Base-by-base conservation (phyloP, 1,139 yeast species). In the Magnusiomyces fungicola region DNA sequence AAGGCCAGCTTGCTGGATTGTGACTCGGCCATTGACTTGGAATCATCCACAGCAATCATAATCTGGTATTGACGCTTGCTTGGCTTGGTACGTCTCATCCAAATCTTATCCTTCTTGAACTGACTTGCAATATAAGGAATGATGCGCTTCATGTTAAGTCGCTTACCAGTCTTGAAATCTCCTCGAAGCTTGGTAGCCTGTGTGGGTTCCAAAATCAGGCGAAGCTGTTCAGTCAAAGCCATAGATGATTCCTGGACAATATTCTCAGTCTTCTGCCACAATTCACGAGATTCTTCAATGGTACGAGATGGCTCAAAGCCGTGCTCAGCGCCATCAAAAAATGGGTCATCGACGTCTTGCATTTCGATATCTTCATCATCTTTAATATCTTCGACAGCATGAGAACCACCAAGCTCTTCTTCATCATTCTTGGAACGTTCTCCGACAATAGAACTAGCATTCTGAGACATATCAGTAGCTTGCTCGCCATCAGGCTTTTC, bases 121-220 rank as follows among this genome's bases (percentile, higher is more conserved):
- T 90, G 96, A 45, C 96, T 86, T 1, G 99, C 98, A 72, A 94
- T 92, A 68, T 92, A 94, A 14, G 98, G 96, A 61, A 94, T 92
- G 58, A 94, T 94, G 58, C 97, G 76, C 74, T 90, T 92, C 97
- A 94, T 90, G 68, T 94, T 94, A 62, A 94, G 76, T 57, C 98
- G 76, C 67, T 94, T 94, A 66, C 99, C 99, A 1, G 97, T 90
- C 68, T 90, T 89, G 69, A 88, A 94, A 66, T 94, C 98, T 60
- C 99, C 99, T 56, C 80, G 81, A 52, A 94, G 73, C 65, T 92
- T 92, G 2, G 98, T 92, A 14, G 97, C 95, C 55, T 87, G 72
- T 0, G 98, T 92, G 4, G 99, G 99, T 63, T 92, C 98, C 59
- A 94, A 72, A 61, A 94, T 92, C 55, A 94, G 76, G 47, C 98